Evolutionary conservation across 768 basidiomycete species (phyloP), one percentile per base, ranked within the genome.

Genomic region (Pulveroboletus sp.): DNA sequence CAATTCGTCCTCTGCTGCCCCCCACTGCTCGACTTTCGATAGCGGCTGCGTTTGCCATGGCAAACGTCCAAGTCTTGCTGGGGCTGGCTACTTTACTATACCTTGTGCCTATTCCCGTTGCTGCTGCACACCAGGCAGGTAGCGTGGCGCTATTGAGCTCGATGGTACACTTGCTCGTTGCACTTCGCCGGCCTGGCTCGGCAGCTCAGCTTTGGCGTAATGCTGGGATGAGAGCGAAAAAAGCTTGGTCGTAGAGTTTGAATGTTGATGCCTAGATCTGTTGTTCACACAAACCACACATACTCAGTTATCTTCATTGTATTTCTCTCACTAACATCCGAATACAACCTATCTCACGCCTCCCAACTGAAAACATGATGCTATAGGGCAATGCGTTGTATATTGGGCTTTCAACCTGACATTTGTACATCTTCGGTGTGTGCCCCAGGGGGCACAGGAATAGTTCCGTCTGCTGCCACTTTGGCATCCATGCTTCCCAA

Each of bases 41-140:
- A 3, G 74, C 73, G 1, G 78, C 75, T 17, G 84, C 83, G 3
- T 92, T 92, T 63, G 83, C 74, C 5, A 82, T 92, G 77, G 89
- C 81, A 22, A 91, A 93, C 57, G 65, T 92, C 0, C 96, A 99
- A 67, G 90, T 89, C 26, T 64, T 77, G 2, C 71, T 89, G 6
- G 86, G 86, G 4, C 80, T 89, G 11, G 75, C 86, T 22, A 99
- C 96, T 0, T 71, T 98, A 20, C 66, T 97, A 12, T 95, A 95
- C 68, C 79, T 97, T 31, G 96, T 98, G 2, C 96, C 96, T 1
- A 80, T 92, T 1, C 90, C 90, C 2, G 71, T 98, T 3, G 96
- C 96, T 8, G 92, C 95, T 12, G 78, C 85, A 27, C 96, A 99
- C 65, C 96, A 99, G 67, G 95, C 92, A 0, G 96, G 95, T 6